phyloP scores from a whole-genome alignment of 2,329 filamentous ascomycete species.

The Alternaria gansuensis region DNA sequence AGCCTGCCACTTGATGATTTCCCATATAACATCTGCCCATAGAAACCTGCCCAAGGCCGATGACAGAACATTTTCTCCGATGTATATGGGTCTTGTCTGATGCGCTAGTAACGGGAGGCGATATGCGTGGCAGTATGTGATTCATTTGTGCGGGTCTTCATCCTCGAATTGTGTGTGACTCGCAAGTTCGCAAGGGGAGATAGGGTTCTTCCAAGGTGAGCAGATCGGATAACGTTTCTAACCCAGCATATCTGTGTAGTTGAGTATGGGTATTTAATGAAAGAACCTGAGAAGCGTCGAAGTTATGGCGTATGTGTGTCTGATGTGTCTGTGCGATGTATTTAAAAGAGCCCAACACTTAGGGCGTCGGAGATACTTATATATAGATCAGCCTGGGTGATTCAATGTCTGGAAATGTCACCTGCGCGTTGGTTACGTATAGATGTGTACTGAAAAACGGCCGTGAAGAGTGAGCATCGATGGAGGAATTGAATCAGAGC shows the following conservation, averaged over 20 bases:
- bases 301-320: not conserved
- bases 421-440: not conserved
- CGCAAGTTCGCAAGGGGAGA: not conserved
- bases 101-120: not conserved
- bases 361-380: not conserved
- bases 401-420: not conserved
- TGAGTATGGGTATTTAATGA: not conserved
- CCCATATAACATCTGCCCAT: constrained; percentile 7
- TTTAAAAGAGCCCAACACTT: not conserved
- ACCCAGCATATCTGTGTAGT: not conserved
- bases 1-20: constrained; percentile 6
- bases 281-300: not conserved
- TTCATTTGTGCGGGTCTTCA: not conserved
- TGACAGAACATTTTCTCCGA: constrained; percentile 2
- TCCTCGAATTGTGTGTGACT: not conserved
- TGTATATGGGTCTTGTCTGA: not conserved
- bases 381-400: not conserved
- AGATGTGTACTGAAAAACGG: not conserved
- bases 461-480: not conserved
- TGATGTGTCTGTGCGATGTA: not conserved
- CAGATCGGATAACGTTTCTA: no score
- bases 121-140: not conserved
- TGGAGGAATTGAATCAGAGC: not conserved
- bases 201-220: no score
- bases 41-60: constrained; percentile 4